Evolutionary conservation across 2,329 filamentous ascomycete species (phyloP), one percentile per base, ranked within the genome.

Genomic region (Arthrobotrys iridis): DNA sequence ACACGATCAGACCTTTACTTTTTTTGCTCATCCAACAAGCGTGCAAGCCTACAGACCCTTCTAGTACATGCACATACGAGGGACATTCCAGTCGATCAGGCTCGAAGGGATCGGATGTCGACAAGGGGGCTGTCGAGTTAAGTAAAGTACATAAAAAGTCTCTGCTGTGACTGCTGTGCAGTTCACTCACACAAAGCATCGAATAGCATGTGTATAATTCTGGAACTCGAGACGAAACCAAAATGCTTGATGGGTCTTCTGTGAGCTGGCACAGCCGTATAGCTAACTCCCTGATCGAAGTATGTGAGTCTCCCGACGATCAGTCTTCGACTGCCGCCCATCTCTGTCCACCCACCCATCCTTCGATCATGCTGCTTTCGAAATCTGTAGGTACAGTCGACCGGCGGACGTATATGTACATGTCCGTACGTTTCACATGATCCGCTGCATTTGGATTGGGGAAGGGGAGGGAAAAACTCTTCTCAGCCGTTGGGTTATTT

Each of bases 81-180:
- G 10, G 37, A 43, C 62, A 66, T 66, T 66, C 62, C 62, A 66
- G 48, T 26, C 62, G 62, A 65, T 65, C 62, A 15, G 41, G 15
- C 30, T 24, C n/a, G n/a, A n/a, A n/a, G 28, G n/a, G 24, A 52
- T 35, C 28, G 46, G 24, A 30, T 24, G 24, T 15, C 41, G 41
- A 22, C 41, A 45, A 24, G 46, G 46, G 26, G 46, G 11, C 13
- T 40, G 11, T n/a, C n/a, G n/a, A n/a, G n/a, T n/a, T n/a, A n/a
- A n/a, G n/a, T n/a, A n/a, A n/a, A n/a, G n/a, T n/a, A n/a, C n/a
- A n/a, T n/a, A n/a, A n/a, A n/a, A n/a, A n/a, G n/a, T n/a, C n/a
- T n/a, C n/a, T n/a, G n/a, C 30, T 52, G 46, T 52, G 46, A 52
- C 46, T 52, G 46, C 46, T 52, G 46, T 45, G 41, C 41, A 45